Base-by-base conservation (phyloP, 495 filamentous ascomycete genomes). In the Penicillium herquei region DNA sequence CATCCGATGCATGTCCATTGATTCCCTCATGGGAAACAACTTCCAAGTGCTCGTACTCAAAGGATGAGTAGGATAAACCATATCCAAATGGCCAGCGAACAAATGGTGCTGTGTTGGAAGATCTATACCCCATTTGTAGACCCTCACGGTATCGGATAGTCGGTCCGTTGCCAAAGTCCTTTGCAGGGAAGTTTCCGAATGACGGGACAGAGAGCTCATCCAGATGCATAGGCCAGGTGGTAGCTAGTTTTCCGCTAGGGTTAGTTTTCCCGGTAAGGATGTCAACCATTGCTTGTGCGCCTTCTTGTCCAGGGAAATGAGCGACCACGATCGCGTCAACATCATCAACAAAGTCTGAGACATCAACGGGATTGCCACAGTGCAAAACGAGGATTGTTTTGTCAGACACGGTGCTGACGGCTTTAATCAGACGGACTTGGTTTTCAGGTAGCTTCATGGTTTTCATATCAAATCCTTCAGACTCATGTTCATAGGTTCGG, bases 251-350 rank as follows among this genome's bases (percentile, higher is more conserved):
- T 9, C 76, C 78, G 7, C 74, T 76, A 0, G 78, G 78, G 37
- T 71, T 78, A 6, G 70, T 66, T 3, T 52, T 51, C 1, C 78
- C 78, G 49, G 78, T 78, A 8, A 81, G 56, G 7, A 73, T 68
- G 56, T 81, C 71, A 0, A 72, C 68, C 30, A 79, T 68, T 16
- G 78, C 78, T 41, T 80, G 78, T 1, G 78, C 76, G 30, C 78
- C 76, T 34, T 74, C 58, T 51, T 78, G 72, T 12, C 75, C 75
- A 0, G 71, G 71, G 46, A 76, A 78, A 46, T 69, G 71, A 1
- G 73, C 65, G 21, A 58, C 67, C 5, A 78, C 13, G 8, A 75
- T 70, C 3, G 71, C 69, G 2, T 66, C 69, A 18, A 69, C 67
- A 12, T 70, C 56, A 4, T 62, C 63, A 30, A 76, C 75, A 48